Conservation (phyloP, 768 basidiomycete species). For the Brasilioporus rufonigricans region DNA sequence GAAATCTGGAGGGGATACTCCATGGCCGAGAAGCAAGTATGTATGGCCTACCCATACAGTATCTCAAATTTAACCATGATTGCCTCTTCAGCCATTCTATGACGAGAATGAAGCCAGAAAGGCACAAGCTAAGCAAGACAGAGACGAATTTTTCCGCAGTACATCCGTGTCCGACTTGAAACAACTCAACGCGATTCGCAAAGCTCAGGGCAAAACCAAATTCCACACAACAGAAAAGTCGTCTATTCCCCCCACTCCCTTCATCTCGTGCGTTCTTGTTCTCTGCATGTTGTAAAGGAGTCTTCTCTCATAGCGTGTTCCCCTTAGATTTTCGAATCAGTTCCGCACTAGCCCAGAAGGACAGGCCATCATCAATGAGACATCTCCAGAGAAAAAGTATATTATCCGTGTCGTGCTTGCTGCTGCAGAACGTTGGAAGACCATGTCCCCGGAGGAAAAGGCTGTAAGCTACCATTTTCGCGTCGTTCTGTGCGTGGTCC, state of each 20-base stretch:
- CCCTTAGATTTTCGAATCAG: conserved; percentile 19
- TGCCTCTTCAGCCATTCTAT: conserved; percentile 23
- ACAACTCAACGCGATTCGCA: conserved; percentile 34
- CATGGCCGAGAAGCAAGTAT: conserved; percentile 36
- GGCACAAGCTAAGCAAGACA: conserved; percentile 17
- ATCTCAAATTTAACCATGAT: neutral
- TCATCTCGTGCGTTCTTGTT: conserved; percentile 23
- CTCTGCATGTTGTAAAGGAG: neutral
- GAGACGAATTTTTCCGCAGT: conserved; percentile 29
- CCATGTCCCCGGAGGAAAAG: conserved; percentile 23
- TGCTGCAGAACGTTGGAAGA: conserved; percentile 30
- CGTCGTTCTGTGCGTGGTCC: neutral
- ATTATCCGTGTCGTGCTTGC: conserved; percentile 4
- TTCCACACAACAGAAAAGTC: neutral
- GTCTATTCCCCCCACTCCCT: conserved; percentile 14
- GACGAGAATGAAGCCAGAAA: conserved; percentile 20
- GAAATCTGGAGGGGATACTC: conserved; percentile 34
- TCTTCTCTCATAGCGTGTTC: neutral
- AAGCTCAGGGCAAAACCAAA: conserved; percentile 24
- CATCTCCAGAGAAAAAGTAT: neutral
- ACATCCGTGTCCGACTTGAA: conserved; percentile 19
- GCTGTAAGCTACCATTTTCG: neutral
- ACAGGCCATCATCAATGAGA: conserved; percentile 12
- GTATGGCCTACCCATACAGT: neutral
- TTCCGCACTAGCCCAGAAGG: conserved; percentile 18